phyloP scores from a whole-genome alignment of 306 rosid species.

The Cyamopsis tetragonoloba region DNA sequence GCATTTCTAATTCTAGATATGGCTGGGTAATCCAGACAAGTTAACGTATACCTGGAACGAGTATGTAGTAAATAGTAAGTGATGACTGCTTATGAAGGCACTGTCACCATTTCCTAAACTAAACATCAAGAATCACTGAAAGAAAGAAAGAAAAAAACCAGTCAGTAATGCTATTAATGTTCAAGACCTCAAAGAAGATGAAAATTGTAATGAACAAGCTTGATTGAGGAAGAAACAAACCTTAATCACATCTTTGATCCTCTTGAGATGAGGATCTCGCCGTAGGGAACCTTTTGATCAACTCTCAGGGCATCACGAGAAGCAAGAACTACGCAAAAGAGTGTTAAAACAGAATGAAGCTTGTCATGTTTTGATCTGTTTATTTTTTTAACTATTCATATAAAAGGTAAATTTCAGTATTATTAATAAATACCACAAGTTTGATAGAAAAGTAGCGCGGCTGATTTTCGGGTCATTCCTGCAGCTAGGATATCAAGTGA shows the following conservation, averaged over 20 bases:
- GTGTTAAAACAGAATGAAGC: neutral
- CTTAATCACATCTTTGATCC: constrained; percentile 65
- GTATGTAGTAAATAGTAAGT: neutral
- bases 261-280: constrained; percentile 62
- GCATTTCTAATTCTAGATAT: neutral
- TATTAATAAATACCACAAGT: constrained; percentile 56
- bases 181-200: neutral
- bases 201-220: neutral
- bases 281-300: constrained; percentile 49
- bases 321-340: constrained; percentile 52
- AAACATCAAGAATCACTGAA: constrained; percentile 21
- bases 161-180: neutral
- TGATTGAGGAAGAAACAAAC: constrained; percentile 21
- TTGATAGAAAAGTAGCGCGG: constrained; percentile 74
- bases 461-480: constrained; percentile 64
- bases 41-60: neutral
- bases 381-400: neutral
- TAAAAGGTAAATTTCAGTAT: neutral
- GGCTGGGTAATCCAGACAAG: neutral
- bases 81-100: neutral
- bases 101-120: constrained; percentile 6
- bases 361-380: neutral
- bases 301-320: constrained; percentile 54
- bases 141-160: neutral
- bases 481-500: constrained; percentile 56